Evolutionary conservation across 2,329 filamentous ascomycete genomes (phyloP).

Genomic region (Didymella pomorum): DNA sequence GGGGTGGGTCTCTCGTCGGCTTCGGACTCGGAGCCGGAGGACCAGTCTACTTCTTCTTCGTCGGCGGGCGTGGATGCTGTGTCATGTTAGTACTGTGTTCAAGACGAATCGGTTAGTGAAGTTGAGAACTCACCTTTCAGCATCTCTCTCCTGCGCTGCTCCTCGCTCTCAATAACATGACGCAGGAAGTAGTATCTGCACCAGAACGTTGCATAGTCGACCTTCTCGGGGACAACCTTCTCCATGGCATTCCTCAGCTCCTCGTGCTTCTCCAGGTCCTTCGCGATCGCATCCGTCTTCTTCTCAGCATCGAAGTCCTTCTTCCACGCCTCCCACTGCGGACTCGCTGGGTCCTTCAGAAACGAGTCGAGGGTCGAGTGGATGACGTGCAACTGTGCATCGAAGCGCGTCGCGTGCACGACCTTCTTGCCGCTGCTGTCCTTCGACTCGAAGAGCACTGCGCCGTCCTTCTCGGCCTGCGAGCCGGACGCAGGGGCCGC

Average conservation of each 20-base stretch:
- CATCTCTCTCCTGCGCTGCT: constrained; percentile 85
- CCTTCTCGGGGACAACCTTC: constrained; percentile 88
- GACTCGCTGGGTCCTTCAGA: constrained; percentile 77
- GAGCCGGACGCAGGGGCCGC: constrained; percentile 69
- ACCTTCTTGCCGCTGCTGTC: constrained; percentile 89
- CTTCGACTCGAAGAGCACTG: constrained; percentile 91
- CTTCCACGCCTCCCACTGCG: constrained; percentile 78
- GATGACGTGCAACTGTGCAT: constrained; percentile 94
- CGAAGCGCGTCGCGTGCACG: constrained; percentile 92
- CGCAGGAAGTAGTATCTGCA: constrained; percentile 93
- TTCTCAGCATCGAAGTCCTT: constrained; percentile 78
- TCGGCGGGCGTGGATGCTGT: constrained; percentile 70
- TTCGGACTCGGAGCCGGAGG: constrained; percentile 72
- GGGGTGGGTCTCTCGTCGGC: constrained; percentile 30
- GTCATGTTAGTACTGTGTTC: background rate
- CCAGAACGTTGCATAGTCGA: constrained; percentile 93
- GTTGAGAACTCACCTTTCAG: constrained; percentile 74
- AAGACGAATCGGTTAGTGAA: too few species aligned
- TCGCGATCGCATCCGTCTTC: constrained; percentile 84
- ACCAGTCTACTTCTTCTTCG: constrained; percentile 74
- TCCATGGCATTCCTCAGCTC: constrained; percentile 92
- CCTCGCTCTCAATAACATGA: constrained; percentile 91
- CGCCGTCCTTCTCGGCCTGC: constrained; percentile 54
- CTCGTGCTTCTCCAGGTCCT: constrained; percentile 83
- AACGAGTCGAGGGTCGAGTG: constrained; percentile 85